Evolutionary conservation across 345 rosid genomes (phyloP).

Genomic region (Adansonia digitata): DNA sequence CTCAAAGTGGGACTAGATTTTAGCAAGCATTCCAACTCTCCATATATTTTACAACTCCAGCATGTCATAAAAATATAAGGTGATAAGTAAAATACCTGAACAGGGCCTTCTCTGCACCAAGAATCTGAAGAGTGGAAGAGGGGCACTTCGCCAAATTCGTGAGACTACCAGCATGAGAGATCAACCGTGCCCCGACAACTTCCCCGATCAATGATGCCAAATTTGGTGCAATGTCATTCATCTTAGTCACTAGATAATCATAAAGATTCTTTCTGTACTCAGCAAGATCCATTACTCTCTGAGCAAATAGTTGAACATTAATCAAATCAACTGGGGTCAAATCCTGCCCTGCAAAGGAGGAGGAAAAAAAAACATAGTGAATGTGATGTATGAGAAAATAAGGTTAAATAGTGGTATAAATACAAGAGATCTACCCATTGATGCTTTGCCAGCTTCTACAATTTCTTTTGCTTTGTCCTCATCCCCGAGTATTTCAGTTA

Average conservation of each 20-base stretch:
- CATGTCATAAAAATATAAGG: neutral
- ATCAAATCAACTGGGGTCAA: conserved; percentile 76
- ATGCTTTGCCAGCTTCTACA: conserved; percentile 92
- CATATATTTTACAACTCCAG: neutral
- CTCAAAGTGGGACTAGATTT: neutral
- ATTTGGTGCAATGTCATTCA: conserved; percentile 95
- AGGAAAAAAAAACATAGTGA: neutral
- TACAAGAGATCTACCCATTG: conserved; percentile 62
- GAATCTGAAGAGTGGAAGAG: conserved; percentile 97
- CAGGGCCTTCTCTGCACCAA: conserved; percentile 92
- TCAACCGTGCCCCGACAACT: conserved; percentile 86
- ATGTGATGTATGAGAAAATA: neutral
- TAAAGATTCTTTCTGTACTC: conserved; percentile 85
- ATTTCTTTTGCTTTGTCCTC: conserved; percentile 90
- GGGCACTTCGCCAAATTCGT: conserved; percentile 97
- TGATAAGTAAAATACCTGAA: conserved; percentile 55
- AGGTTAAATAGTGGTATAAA: neutral
- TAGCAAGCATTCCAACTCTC: neutral
- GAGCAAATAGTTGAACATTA: conserved; percentile 77
- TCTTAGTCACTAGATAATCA: conserved; percentile 79
- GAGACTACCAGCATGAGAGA: conserved; percentile 98
- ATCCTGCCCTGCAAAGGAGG: conserved; percentile 64
- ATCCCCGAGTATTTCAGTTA: conserved; percentile 57
- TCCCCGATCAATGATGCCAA: conserved; percentile 90
- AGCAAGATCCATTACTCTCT: conserved; percentile 75